phyloP scores from a whole-genome alignment of 2,329 filamentous ascomycete genomes.

The Talaromyces sp. region DNA sequence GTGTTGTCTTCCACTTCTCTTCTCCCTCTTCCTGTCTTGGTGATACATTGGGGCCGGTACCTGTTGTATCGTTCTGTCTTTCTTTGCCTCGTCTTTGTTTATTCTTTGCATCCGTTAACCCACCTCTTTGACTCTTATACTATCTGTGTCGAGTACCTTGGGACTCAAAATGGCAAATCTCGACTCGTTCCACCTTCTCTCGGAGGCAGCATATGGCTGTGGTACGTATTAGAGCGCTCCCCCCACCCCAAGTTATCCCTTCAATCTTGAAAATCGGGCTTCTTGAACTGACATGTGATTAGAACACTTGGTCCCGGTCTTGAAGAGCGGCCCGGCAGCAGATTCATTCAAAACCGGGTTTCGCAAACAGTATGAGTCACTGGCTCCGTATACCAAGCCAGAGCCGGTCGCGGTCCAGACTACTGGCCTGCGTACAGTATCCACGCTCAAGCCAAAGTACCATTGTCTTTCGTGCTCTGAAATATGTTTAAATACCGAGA shows the following conservation, averaged over 20 bases:
- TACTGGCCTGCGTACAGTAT: conserved; percentile 24
- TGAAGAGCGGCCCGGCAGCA: conserved; percentile 37
- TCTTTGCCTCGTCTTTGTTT: neutral
- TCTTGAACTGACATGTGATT: conserved; percentile 1
- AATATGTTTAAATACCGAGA: conserved; percentile 32
- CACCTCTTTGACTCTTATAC: conserved; percentile 1
- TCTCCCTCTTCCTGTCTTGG: conserved; percentile 3
- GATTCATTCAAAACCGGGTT: conserved; percentile 40
- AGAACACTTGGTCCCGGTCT: conserved; percentile 44
- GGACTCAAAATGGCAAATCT: conserved; percentile 35
- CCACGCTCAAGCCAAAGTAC: conserved; percentile 43
- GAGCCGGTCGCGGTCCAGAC: conserved; percentile 24
- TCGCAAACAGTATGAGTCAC: conserved; percentile 33
- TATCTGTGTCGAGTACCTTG: too few relatives aligned
- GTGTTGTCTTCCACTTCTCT: neutral
- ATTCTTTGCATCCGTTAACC: neutral
- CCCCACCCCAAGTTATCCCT: neutral
- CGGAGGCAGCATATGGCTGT: conserved; percentile 45
- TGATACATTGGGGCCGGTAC: conserved; percentile 11
- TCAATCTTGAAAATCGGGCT: conserved; percentile 11
- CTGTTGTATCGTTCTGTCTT: neutral
- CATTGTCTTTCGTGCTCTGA: conserved; percentile 43
- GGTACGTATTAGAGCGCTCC: conserved; percentile 36
- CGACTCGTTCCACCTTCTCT: conserved; percentile 36
- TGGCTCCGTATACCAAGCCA: conserved; percentile 32